phyloP scores from a whole-genome alignment of 2,329 filamentous ascomycete genomes.

The Zymoseptoria brevis region DNA sequence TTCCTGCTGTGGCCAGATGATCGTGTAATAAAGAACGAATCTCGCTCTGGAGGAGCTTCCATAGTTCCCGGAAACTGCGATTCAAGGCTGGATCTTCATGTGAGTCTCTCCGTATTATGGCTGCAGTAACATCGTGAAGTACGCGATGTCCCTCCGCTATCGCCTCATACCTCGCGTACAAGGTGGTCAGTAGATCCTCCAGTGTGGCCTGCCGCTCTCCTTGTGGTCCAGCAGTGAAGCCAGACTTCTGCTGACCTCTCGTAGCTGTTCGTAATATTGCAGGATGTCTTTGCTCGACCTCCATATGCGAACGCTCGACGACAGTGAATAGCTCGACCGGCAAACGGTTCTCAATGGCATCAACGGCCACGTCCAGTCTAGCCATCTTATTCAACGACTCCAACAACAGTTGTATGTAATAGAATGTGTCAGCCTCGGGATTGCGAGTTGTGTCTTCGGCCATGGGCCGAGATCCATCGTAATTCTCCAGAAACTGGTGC shows the following conservation, averaged over 20 bases:
- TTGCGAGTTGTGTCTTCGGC: conserved; percentile 87
- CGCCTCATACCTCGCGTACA: conserved; percentile 95
- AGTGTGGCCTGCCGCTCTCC: conserved; percentile 60
- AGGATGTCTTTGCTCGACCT: conserved; percentile 90
- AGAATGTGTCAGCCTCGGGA: conserved; percentile 90
- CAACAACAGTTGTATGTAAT: conserved; percentile 79
- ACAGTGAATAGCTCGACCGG: conserved; percentile 91
- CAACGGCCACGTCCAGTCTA: conserved; percentile 74
- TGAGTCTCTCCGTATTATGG: conserved; percentile 76
- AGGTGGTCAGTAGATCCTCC: conserved; percentile 80
- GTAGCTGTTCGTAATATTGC: conserved; percentile 55
- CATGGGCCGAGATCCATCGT: conserved; percentile 51
- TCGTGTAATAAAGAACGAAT: conserved; percentile 91
- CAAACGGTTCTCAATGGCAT: conserved; percentile 83
- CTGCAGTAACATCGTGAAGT: conserved; percentile 83
- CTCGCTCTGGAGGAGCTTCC: conserved; percentile 97
- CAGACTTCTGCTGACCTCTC: conserved; percentile 38
- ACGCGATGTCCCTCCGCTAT: conserved; percentile 93
- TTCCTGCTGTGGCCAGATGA: conserved; percentile 86
- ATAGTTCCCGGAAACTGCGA: conserved; percentile 88
- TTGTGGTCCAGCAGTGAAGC: conserved; percentile 27
- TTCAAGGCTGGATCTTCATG: conserved; percentile 56
- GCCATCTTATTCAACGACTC: conserved; percentile 87
- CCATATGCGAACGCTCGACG: conserved; percentile 88
- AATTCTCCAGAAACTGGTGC: conserved; percentile 49